Evolutionary conservation across 345 rosid genomes (phyloP), one percentile per base, ranked within the genome.

Genomic region (Hypericum androsaemum): DNA sequence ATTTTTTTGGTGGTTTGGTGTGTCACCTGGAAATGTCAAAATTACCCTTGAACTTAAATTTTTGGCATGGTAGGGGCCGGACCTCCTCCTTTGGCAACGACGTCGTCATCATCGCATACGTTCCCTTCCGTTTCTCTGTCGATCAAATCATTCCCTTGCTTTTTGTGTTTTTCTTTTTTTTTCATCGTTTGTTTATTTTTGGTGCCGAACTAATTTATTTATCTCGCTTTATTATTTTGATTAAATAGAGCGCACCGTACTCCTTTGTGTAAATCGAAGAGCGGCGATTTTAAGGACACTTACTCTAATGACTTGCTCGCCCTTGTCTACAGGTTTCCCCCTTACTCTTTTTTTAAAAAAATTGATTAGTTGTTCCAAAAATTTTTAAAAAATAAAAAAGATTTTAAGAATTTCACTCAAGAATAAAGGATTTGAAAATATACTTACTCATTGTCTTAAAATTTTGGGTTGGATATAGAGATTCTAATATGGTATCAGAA

Each of bases 261-360:
- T 11, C 89, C 96, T 52, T 80, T 92, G 45, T 87, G 98, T 63
- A 92, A 84, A 64, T 65, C 89, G 5, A 92, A 40, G 74, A 86
- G 95, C 7, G 96, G 98, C 52, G 89, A 89, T 56, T 92, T 87
- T 78, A 92, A 92, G 79, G 95, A 92, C 42, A 84, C 98, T 10
- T 78, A 44, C 60, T 75, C 89, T 0, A 96, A 87, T 72, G 98
- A 87, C 68, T 71, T 87, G 6, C 88, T 90, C 14, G 84, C 85
- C 12, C 58, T 81, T 59, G 89, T 92, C 58, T 81, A 87, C 5
- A 87, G 75, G 89, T 96, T 90, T 57, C 54, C 65, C n/a, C 42
- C 53, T 35, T n/a, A 15, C n/a, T n/a, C n/a, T n/a, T 22, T 7
- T n/a, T 17, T 39, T 38, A 12, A 12, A 12, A n/a, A 7, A 8